Conservation (phyloP, 23 red algal genomes). For the Chondrus crispus region DNA sequence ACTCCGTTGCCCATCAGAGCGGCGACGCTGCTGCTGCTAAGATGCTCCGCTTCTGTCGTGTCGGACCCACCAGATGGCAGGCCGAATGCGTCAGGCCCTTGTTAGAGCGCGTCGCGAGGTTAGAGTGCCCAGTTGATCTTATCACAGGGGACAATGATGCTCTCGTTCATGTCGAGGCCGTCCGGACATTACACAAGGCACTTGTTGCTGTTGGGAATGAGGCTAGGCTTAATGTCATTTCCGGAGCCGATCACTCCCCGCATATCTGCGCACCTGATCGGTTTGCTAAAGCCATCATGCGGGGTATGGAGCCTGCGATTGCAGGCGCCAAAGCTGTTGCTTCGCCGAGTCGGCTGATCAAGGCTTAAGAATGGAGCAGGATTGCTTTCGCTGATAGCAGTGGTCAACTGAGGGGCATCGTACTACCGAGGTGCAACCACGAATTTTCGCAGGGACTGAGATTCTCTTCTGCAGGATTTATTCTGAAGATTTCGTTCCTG, state of each 20-base stretch:
- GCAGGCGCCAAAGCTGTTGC: too few species aligned
- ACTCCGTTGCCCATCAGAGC: background rate
- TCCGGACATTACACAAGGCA: background rate
- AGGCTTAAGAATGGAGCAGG: too few species aligned
- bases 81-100: slow-evolving; percentile 32
- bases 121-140: slow-evolving; percentile 12
- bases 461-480: too few species aligned
- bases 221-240: background rate
- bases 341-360: too few species aligned
- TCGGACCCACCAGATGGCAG: background rate
- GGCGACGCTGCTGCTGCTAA: slow-evolving; percentile 34
- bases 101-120: background rate
- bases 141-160: slow-evolving; percentile 20
- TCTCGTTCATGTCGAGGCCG: background rate
- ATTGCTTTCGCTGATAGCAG: too few species aligned
- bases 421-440: too few species aligned
- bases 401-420: too few species aligned
- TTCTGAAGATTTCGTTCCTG: too few species aligned
- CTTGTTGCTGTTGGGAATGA: background rate
- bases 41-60: background rate
- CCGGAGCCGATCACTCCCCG: slow-evolving; percentile 34
- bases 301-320: too few species aligned
- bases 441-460: too few species aligned
- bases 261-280: slow-evolving; percentile 9
- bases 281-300: slow-evolving; percentile 17